phyloP scores from a whole-genome alignment of 73 alveolate species.

The Tetrahymena thermophila region DNA sequence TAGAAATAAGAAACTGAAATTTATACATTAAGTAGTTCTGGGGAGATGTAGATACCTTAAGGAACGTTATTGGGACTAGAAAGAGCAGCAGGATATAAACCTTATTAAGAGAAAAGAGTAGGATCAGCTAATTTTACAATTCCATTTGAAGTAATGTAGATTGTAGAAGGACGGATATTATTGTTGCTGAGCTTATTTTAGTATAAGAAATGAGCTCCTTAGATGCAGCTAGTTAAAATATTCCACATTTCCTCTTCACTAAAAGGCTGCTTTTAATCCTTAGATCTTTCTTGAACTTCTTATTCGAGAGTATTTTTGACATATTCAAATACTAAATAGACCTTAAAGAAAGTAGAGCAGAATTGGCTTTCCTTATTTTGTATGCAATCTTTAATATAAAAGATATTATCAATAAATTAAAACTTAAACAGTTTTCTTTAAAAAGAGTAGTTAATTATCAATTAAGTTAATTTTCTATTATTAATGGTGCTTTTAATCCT shows the following conservation, averaged over 20 bases:
- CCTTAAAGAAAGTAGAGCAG: not conserved
- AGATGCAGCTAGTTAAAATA: not conserved
- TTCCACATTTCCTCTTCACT: not conserved
- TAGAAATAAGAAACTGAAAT: not conserved
- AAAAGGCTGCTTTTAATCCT: not conserved
- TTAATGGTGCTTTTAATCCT: no score
- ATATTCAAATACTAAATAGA: not conserved
- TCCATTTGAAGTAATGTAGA: not conserved
- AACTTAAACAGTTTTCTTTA: no score
- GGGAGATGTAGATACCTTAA: not conserved
- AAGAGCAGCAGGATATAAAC: not conserved
- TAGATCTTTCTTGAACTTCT: not conserved
- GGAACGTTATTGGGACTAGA: not conserved
- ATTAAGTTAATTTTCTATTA: no score
- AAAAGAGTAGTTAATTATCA: no score
- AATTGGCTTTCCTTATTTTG: not conserved
- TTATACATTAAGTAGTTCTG: not conserved
- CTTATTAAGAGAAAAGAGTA: not conserved
- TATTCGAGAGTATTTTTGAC: not conserved
- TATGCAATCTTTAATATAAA: not conserved
- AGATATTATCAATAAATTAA: no score
- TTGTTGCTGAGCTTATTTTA: not conserved
- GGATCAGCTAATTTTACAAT: not conserved
- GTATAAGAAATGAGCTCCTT: not conserved
- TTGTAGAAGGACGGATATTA: not conserved